Evolutionary conservation across 352 stramenopile genomes (phyloP), one percentile per base, ranked within the genome.

Genomic region (Globisporangium rhizosaccharum): DNA sequence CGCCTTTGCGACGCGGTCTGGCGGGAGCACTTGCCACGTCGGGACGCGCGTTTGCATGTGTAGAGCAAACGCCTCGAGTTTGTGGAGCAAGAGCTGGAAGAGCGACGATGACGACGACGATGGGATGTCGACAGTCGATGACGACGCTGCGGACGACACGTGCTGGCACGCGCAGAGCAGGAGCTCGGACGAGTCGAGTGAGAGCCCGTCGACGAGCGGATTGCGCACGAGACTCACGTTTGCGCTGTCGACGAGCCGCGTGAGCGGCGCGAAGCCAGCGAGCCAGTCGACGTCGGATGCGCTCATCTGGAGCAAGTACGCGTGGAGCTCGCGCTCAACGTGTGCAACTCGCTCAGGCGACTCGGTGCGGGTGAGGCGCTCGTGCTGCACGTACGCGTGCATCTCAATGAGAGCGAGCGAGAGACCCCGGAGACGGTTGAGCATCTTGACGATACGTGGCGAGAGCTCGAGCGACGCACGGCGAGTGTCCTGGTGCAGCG

Each of bases 101-200:
- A 88, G 71, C n/a, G 80, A 80, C 4, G 67, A 67, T 0, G 57
- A 64, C 20, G 67, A 67, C 0, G 57, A 64, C 20, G 52, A 26
- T 36, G 52, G 18, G n/a, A 36, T 25, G 18, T 6, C 33, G 28
- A 42, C 69, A 15, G 30, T 46, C 25, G 57, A 28, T 8, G 42
- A 57, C 6, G 59, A 51, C 7, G 68, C 71, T 0, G 62, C 30
- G 3, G 66, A 59, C 17, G 45, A 51, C 4, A 64, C 62, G 46
- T 71, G 66, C 39, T 88, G 74, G 47, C 81, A 90, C 1, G 76
- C 78, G 25, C 78, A 88, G 3, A 90, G 62, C 64, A 90, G 42
- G 41, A 90, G 61, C 65, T 90, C 81, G 20, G 75, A 87, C 26
- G 78, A 76, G n/a, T 88, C 78, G 12, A 90, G 62, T 1, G 81